Base-by-base conservation (phyloP, 805 yeast species). In the Cyberlindnera veronae region DNA sequence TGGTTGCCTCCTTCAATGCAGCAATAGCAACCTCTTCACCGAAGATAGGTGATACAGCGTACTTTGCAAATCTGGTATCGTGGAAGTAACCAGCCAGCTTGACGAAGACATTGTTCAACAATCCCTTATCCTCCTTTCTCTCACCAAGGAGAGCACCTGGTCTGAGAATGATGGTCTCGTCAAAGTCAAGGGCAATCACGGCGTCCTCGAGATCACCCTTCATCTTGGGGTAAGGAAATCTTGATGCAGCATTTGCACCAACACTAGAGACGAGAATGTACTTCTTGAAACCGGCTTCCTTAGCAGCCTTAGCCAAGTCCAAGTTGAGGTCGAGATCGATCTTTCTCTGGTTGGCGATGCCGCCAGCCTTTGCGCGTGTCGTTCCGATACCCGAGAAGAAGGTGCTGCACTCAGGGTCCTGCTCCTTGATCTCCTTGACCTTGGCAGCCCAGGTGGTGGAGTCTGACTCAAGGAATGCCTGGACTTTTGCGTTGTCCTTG, bases 181-280 rank as follows among this genome's bases (percentile, higher is more conserved):
- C 81, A 60, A 87, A 89, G 20, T 69, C 72, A 42, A 88, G 66
- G 0, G 66, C 78, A 32, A 69, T 62, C 9, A 89, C 65, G 34
- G 77, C 87, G 32, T 79, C 73, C 57, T 89, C 96, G 35, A 84
- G 67, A 37, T 79, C 75, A 21, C 95, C 96, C 58, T 89, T 89
- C 61, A 83, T 70, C 50, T 70, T 70, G 32, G 76, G 38, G 53
- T 88, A 89, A 5, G 81, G 72, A 30, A 85, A 67, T n/a, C 50
- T 51, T 0, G 95, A 84, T 26, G 55, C 49, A 0, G 73, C 52
- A 42, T 66, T 67, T 0, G 96, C 87, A n/a, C 88, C 88, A 0
- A 54, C 36, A 3, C 89, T 66, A 4, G 89, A 78, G 5, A 89
- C 72, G 12, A 89, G 57, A 4, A 89, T 79, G 48, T 76, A 78